Evolutionary conservation across 169 alveolate genomes (phyloP), one percentile per base, ranked within the genome.

Genomic region (Plasmodium gonderi): DNA sequence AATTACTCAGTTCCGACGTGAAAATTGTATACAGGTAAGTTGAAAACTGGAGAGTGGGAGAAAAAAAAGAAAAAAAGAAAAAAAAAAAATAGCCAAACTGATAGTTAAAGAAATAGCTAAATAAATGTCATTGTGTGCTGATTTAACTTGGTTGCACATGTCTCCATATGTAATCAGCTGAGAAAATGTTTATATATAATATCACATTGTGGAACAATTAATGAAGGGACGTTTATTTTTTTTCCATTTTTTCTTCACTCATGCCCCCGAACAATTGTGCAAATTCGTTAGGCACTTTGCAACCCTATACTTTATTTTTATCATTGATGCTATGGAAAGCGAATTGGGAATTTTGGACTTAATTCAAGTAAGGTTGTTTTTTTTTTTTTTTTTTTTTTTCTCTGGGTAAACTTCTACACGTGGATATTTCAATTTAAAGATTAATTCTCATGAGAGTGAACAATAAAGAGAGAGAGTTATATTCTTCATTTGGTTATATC

Each of bases 321-420:
- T 97, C 38, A 95, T 97, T 26, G 99, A 98, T 93, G 94, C 96
- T 26, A 96, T 96, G 72, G 99, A 98, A 93, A 97, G 97, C 90
- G 99, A 97, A 68, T 94, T 98, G 40, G 98, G 97, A 6, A 95
- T 95, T 11, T 95, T 98, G 23, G 99, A 98, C 79, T 91, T 98
- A 42, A 96, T 97, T 36, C 98, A 98, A 94, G 97, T 97, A 20
- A 14, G 78, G 26, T n/a, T n/a, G n/a, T n/a, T n/a, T n/a, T n/a
- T n/a, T n/a, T n/a, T n/a, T n/a, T n/a, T n/a, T n/a, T n/a, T n/a
- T n/a, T n/a, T n/a, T n/a, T n/a, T n/a, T n/a, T n/a, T n/a, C n/a
- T n/a, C n/a, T n/a, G n/a, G n/a, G n/a, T n/a, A n/a, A n/a, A n/a
- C n/a, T n/a, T n/a, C 72, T 12, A 17, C 9, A 60, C 40, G 36